Evolutionary conservation across 2,329 filamentous ascomycete species (phyloP).

Genomic region (Verticillium klebahnii): DNA sequence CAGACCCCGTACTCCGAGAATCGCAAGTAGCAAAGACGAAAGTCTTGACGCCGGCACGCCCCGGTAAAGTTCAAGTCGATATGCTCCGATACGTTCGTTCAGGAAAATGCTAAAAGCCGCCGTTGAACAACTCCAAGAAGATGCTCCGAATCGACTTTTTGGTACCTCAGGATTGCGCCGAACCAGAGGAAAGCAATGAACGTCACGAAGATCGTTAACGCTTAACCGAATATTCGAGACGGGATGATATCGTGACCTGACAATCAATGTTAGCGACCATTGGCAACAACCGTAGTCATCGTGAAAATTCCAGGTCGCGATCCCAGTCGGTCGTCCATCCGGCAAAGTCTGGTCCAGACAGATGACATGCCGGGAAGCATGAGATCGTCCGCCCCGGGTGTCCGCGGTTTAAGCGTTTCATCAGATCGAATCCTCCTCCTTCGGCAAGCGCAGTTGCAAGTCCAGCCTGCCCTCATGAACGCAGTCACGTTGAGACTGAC

Average conservation of each 20-base stretch:
- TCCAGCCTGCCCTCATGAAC: no score
- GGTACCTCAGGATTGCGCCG: slow-evolving; percentile 10
- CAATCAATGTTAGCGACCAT: slow-evolving; percentile 7
- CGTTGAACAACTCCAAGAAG: slow-evolving; percentile 11
- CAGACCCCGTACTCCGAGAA: slow-evolving; percentile 32
- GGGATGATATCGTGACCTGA: slow-evolving; percentile 11
- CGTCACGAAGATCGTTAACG: slow-evolving; percentile 11
- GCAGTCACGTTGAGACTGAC: no score
- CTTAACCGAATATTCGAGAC: slow-evolving; percentile 29
- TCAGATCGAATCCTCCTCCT: no score
- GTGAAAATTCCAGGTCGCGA: no score
- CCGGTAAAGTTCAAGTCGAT: slow-evolving; percentile 17
- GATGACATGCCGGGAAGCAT: no score
- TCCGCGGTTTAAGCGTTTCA: no score
- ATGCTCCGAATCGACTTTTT: slow-evolving; percentile 15
- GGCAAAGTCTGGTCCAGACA: no score
- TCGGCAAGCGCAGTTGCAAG: no score
- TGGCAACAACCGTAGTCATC: no score
- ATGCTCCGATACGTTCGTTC: slow-evolving; percentile 10
- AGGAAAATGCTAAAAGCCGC: slow-evolving; percentile 11
- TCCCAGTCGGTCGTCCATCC: background rate
- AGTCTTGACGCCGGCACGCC: slow-evolving; percentile 36
- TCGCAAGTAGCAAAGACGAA: slow-evolving; percentile 29
- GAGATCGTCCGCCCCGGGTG: no score
- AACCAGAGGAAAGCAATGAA: slow-evolving; percentile 7